phyloP scores from a whole-genome alignment of 352 stramenopile genomes.

The Pythium aquatile region DNA sequence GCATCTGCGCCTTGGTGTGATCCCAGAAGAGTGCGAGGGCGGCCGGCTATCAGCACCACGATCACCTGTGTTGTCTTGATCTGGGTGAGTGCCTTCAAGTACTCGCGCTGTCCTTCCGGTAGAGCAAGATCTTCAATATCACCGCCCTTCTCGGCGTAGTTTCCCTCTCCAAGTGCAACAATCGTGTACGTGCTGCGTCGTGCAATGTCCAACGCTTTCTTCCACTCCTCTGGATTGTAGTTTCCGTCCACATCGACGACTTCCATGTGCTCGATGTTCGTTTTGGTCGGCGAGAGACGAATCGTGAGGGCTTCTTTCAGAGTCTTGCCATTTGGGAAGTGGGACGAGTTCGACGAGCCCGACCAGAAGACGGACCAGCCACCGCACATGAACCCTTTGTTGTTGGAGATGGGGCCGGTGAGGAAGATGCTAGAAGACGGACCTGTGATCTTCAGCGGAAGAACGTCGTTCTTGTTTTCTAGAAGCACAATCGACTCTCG shows the following conservation, averaged over 20 bases:
- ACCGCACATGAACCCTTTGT: constrained; percentile 69
- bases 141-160: constrained; percentile 82
- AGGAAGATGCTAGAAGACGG: constrained; percentile 41
- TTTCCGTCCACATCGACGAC: constrained; percentile 54
- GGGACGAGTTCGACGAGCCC: constrained; percentile 48
- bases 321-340: constrained; percentile 65
- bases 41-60: constrained; percentile 62
- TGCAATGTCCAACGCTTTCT: constrained; percentile 41
- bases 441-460: constrained; percentile 35
- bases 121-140: constrained; percentile 65
- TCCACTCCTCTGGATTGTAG: constrained; percentile 35
- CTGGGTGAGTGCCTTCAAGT: constrained; percentile 53
- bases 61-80: constrained; percentile 69
- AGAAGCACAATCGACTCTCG: constrained; percentile 79
- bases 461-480: constrained; percentile 52
- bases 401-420: constrained; percentile 58
- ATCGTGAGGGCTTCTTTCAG: constrained; percentile 47
- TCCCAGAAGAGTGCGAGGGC: constrained; percentile 53
- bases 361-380: constrained; percentile 77
- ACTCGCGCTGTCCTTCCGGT: constrained; percentile 52
- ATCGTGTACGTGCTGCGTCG: constrained; percentile 67
- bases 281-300: background rate
- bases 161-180: constrained; percentile 65
- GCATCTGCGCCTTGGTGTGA: constrained; percentile 46
- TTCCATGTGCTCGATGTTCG: constrained; percentile 35